Conservation (phyloP, 2,329 filamentous ascomycete species). For the Dothiorella sarmentorum region DNA sequence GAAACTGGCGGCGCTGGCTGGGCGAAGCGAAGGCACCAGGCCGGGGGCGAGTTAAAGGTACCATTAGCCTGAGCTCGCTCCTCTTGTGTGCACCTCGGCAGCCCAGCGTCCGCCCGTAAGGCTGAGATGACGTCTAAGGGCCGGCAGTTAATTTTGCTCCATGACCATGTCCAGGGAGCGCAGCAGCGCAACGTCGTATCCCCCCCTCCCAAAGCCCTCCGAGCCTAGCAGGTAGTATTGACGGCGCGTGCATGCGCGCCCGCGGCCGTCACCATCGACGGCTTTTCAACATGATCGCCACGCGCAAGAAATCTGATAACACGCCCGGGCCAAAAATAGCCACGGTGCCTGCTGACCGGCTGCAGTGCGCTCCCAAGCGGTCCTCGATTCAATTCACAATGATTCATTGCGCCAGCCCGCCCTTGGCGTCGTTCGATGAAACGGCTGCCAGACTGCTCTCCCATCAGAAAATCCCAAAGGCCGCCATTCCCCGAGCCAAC, state of each 20-base stretch:
- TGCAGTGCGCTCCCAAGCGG: no score
- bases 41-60: no score
- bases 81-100: conserved; percentile 1
- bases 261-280: conserved; percentile 8
- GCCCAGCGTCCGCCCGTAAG: conserved; percentile 8
- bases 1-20: conserved; percentile 13
- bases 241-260: conserved; percentile 14
- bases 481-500: conserved; percentile 11
- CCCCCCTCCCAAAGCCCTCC: conserved; percentile 3
- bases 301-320: conserved; percentile 16
- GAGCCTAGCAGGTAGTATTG: conserved; percentile 15
- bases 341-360: background rate
- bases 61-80: background rate
- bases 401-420: conserved; percentile 6
- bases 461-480: no score
- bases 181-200: conserved; percentile 15
- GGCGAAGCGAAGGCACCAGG: conserved; percentile 9
- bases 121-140: conserved; percentile 11
- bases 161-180: background rate
- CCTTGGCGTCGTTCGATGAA: conserved; percentile 12
- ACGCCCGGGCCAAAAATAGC: conserved; percentile 9
- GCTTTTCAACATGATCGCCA: conserved; percentile 15
- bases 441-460: conserved; percentile 13
- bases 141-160: background rate
- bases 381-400: no score